Percentiles rank a stretch among this genome's conserved stretches.
Evolutionary conservation across 768 basidiomycete genomes (phyloP).

Genomic region (Trametes sanguinea): DNA sequence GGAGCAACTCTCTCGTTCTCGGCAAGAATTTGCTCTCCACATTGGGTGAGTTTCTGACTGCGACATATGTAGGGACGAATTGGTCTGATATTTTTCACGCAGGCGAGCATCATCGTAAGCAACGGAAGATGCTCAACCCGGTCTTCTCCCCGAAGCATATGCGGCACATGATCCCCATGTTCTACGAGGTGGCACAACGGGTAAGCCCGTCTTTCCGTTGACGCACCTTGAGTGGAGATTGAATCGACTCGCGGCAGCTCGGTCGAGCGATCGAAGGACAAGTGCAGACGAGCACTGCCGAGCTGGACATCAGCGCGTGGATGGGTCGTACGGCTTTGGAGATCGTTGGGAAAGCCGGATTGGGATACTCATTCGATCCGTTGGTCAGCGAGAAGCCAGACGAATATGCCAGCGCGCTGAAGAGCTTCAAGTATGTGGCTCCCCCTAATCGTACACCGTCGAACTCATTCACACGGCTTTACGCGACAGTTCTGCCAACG

Average conservation of each 20-base stretch:
- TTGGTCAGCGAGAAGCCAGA: constrained; percentile 19
- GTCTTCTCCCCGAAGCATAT: constrained; percentile 22
- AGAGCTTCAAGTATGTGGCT: constrained; percentile 25
- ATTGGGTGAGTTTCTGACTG: not conserved
- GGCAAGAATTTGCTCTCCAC: constrained; percentile 4
- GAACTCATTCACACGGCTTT: not conserved
- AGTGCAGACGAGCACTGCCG: not conserved
- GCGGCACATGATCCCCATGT: constrained; percentile 23
- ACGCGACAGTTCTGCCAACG: not conserved
- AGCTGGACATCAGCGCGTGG: constrained; percentile 22
- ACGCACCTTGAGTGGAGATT: too few species aligned
- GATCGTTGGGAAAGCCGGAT: constrained; percentile 28
- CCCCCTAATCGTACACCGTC: too few species aligned
- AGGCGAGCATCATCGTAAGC: constrained; percentile 23
- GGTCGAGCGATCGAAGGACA: constrained; percentile 7
- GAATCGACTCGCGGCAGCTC: constrained; percentile 3
- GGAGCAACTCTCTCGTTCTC: constrained; percentile 1
- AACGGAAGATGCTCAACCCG: constrained; percentile 26
- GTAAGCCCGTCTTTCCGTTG: not conserved
- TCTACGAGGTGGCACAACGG: constrained; percentile 11
- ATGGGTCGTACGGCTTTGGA: constrained; percentile 29
- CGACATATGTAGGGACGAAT: not conserved
- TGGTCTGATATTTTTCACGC: too few species aligned
- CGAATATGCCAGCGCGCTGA: constrained; percentile 27
- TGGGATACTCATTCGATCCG: constrained; percentile 31